A percentile compares a stretch with the other conserved stretches of the same genome.
phyloP scores from a whole-genome alignment of 805 yeast genomes.

The Yarrowia sp. region DNA sequence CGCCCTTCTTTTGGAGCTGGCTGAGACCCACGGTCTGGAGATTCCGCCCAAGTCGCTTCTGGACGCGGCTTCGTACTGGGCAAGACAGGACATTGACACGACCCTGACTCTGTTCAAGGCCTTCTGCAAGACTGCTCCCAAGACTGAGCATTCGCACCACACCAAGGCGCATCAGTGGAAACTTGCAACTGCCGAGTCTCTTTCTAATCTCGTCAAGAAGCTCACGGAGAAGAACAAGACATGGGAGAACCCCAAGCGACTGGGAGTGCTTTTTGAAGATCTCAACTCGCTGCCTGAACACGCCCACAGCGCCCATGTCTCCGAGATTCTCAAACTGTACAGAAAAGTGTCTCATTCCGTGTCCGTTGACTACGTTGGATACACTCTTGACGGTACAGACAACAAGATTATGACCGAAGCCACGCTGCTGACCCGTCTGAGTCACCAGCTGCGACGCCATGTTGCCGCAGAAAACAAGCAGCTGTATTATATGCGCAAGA shows the following conservation, averaged over 20 bases:
- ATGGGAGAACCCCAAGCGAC: constrained; percentile 19
- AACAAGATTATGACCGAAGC: constrained; percentile 10
- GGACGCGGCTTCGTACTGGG: constrained; percentile 5
- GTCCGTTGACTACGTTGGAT: constrained; percentile 28
- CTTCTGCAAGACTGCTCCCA: constrained; percentile 8
- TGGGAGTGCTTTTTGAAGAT: background rate
- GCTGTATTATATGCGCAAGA: constrained; percentile 4
- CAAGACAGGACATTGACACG: constrained; percentile 1
- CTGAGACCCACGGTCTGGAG: background rate
- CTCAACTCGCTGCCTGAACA: constrained; percentile 21
- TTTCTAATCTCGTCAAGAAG: background rate
- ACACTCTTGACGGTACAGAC: constrained; percentile 26
- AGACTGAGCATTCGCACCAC: background rate
- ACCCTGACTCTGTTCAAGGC: constrained; percentile 10
- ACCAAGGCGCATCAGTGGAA: constrained; percentile 15
- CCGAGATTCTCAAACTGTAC: constrained; percentile 18
- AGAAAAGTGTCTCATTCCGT: constrained; percentile 26
- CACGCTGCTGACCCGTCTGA: background rate
- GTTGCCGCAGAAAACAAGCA: constrained; percentile 3
- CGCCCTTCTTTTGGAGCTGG: background rate
- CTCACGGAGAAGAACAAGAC: constrained; percentile 1
- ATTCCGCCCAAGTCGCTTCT: background rate
- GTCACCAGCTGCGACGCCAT: background rate
- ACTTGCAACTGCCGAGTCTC: background rate
- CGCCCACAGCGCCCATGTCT: constrained; percentile 15